Percentiles rank a stretch among this genome's conserved stretches.
Evolutionary conservation across 2,329 filamentous ascomycete species (phyloP).

Genomic region (Pyrenophora tritici-repentis): DNA sequence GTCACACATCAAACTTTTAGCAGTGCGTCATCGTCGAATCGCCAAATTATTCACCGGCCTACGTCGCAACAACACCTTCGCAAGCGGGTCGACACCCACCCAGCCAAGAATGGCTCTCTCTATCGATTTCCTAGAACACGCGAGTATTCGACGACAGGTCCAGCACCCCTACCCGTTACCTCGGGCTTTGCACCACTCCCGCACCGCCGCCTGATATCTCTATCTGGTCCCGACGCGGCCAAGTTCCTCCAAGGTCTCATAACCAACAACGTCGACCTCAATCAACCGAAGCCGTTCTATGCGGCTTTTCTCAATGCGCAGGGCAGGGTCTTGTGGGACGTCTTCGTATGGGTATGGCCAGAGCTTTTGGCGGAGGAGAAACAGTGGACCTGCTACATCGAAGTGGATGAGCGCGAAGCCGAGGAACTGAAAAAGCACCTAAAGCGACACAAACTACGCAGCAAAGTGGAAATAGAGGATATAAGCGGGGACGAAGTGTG

Average conservation of each 20-base stretch:
- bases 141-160: not conserved
- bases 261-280: slow-evolving; percentile 69
- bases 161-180: slow-evolving; percentile 3
- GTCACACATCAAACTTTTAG: slow-evolving; percentile 9
- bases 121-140: not conserved
- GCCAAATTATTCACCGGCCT: not conserved
- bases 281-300: slow-evolving; percentile 58
- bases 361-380: slow-evolving; percentile 27
- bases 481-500: slow-evolving; percentile 67
- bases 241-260: slow-evolving; percentile 88
- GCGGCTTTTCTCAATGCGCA: slow-evolving; percentile 81
- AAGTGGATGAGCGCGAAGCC: slow-evolving; percentile 75
- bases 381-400: slow-evolving; percentile 71
- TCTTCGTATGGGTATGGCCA: slow-evolving; percentile 72
- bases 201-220: slow-evolving; percentile 77
- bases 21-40: slow-evolving; percentile 15
- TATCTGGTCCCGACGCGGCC: slow-evolving; percentile 78
- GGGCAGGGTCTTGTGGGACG: slow-evolving; percentile 84
- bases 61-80: slow-evolving; percentile 34
- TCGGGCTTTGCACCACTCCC: slow-evolving; percentile 62
- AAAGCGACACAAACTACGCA: slow-evolving; percentile 82
- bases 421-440: slow-evolving; percentile 70
- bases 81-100: not conserved
- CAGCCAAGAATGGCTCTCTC: not conserved
- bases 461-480: slow-evolving; percentile 70